phyloP scores from a whole-genome alignment of 202 grass and related monocot genomes.

The Elaeis oleifera region DNA sequence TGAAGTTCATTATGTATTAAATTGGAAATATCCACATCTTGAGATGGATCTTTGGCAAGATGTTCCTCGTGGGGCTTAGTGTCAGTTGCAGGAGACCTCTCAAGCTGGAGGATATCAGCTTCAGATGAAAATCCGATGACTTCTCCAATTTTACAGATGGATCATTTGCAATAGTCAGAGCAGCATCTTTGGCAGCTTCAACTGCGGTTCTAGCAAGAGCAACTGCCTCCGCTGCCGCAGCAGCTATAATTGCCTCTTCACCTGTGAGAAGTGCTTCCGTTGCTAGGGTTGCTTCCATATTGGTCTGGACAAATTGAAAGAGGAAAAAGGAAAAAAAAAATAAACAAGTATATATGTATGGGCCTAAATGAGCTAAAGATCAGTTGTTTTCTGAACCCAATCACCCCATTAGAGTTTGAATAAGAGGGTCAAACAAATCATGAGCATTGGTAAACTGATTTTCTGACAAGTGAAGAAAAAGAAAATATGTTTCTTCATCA shows the following conservation, averaged over 20 bases:
- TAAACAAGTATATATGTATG: too few species aligned
- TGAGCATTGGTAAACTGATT: too few species aligned
- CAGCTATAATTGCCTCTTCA: conserved; percentile 53
- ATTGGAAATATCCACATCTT: conserved; percentile 28
- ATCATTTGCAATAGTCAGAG: conserved; percentile 33
- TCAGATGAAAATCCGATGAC: conserved; percentile 1
- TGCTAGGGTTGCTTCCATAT: conserved; percentile 33
- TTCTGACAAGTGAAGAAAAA: too few species aligned
- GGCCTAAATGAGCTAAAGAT: too few species aligned
- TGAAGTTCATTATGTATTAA: conserved; percentile 35
- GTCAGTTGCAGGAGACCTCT: conserved; percentile 21
- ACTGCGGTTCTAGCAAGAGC: conserved; percentile 66
- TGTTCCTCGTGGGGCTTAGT: conserved; percentile 12
- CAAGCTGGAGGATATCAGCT: background rate
- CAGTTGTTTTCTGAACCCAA: too few species aligned
- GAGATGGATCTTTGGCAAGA: conserved; percentile 14
- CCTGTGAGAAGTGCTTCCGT: conserved; percentile 46
- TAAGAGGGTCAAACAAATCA: too few species aligned
- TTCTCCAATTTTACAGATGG: conserved; percentile 8
- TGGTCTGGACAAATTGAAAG: conserved; percentile 22
- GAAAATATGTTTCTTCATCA: too few species aligned
- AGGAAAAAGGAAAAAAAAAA: background rate
- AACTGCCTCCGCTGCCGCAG: conserved; percentile 70
- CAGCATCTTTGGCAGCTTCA: conserved; percentile 66
- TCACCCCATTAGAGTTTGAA: too few species aligned